Conservation (phyloP, 352 stramenopile genomes). For the Phytopythium helicoides region DNA sequence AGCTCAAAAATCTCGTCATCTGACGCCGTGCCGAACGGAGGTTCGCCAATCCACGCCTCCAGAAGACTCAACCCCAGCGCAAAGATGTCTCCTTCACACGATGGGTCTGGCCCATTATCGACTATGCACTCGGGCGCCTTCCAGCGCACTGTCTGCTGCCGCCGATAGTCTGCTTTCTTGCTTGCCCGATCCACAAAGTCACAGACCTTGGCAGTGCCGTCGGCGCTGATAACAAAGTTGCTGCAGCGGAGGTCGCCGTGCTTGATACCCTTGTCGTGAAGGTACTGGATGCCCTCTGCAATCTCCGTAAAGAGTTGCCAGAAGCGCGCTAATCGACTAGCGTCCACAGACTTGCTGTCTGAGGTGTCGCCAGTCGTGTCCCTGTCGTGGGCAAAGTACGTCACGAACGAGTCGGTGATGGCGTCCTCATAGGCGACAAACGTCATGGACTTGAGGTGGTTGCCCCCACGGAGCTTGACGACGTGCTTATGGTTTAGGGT, state of each 20-base stretch:
- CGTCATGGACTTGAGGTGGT: constrained; percentile 31
- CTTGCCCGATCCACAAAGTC: constrained; percentile 29
- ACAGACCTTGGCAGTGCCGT: constrained; percentile 34
- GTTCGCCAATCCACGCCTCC: constrained; percentile 14
- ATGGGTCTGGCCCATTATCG: neutral
- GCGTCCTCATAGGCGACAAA: constrained; percentile 38
- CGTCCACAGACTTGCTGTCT: no score
- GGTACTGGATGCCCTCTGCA: constrained; percentile 54
- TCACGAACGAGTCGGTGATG: constrained; percentile 20
- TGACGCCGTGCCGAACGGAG: neutral
- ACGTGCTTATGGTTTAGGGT: constrained; percentile 36
- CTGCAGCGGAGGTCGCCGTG: constrained; percentile 87
- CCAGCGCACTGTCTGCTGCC: constrained; percentile 6
- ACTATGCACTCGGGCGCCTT: constrained; percentile 12
- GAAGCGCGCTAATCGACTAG: constrained; percentile 13
- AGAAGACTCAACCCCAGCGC: constrained; percentile 26
- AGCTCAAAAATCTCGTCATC: constrained; percentile 1
- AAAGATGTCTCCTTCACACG: constrained; percentile 7
- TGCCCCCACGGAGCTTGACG: constrained; percentile 37
- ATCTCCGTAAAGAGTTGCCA: constrained; percentile 32
- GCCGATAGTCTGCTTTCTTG: constrained; percentile 16
- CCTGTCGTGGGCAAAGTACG: constrained; percentile 16
- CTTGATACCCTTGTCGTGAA: constrained; percentile 64
- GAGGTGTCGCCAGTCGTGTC: no score
- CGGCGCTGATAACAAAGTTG: constrained; percentile 77